Evolutionary conservation across 2,329 filamentous ascomycete species (phyloP).

Genomic region (Xylariomycetidae sp.): DNA sequence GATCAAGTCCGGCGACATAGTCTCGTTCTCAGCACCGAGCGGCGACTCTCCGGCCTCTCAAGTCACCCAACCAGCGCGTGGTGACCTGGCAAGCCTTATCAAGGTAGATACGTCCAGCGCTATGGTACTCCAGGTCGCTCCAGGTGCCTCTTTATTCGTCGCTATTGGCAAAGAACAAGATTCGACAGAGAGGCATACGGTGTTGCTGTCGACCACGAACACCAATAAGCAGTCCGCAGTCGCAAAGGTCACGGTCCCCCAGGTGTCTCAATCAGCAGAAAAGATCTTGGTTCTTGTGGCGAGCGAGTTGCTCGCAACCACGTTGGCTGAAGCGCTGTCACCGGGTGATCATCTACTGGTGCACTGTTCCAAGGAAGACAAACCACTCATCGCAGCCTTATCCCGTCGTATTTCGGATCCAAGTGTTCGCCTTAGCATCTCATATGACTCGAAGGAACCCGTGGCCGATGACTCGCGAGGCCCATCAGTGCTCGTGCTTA

Average conservation of each 20-base stretch:
- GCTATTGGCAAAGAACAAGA: conserved; percentile 1
- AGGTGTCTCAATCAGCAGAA: not conserved
- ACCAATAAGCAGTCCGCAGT: conserved; percentile 13
- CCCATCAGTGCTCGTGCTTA: not conserved
- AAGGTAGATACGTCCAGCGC: conserved; percentile 2
- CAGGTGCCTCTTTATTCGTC: conserved; percentile 1
- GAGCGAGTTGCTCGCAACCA: conserved; percentile 4
- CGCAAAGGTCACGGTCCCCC: conserved; percentile 1
- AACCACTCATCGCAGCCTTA: not conserved
- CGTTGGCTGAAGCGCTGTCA: not conserved
- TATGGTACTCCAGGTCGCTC: conserved; percentile 2
- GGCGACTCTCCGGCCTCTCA: not conserved
- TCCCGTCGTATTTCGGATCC: not conserved
- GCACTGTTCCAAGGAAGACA: conserved; percentile 1
- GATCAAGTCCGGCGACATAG: not conserved
- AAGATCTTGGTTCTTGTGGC: not conserved
- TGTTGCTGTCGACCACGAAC: conserved; percentile 2
- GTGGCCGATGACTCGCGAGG: too few species aligned
- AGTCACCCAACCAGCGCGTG: not conserved
- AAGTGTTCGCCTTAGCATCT: conserved; percentile 1
- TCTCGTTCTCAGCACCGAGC: conserved; percentile 2
- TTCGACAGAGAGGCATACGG: not conserved
- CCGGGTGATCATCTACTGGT: not conserved
- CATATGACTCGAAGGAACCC: too few species aligned
- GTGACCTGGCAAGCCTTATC: not conserved